Conservation (phyloP, 345 rosid species). For the Ceriops tagal region DNA sequence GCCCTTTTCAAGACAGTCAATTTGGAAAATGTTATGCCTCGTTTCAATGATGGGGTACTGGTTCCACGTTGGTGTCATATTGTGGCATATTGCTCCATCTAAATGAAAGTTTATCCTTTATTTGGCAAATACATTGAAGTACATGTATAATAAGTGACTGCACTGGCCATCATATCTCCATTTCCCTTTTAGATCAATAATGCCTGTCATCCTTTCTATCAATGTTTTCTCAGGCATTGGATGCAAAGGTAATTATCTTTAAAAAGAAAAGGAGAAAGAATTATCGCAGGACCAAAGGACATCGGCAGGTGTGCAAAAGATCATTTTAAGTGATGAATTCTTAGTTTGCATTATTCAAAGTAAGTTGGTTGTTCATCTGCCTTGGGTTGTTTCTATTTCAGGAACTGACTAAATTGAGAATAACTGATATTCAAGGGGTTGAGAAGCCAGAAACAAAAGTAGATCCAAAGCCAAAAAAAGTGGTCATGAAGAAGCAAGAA, state of each 20-base stretch:
- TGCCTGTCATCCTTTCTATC: neutral
- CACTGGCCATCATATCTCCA: neutral
- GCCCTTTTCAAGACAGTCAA: no score
- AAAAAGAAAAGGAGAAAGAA: conserved; percentile 94
- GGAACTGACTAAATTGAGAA: conserved; percentile 94
- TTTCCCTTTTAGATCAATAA: neutral
- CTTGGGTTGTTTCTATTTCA: conserved; percentile 28
- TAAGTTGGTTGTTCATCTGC: neutral
- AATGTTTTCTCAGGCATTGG: conserved; percentile 59
- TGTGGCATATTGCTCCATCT: no score
- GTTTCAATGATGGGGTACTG: no score
- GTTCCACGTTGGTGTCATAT: no score
- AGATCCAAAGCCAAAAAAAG: conserved; percentile 36
- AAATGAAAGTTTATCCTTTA: no score
- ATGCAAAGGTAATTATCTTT: conserved; percentile 88
- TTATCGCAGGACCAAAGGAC: conserved; percentile 82
- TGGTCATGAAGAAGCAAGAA: conserved; percentile 39
- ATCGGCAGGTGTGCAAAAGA: conserved; percentile 62
- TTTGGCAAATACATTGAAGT: neutral
- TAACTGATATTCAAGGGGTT: conserved; percentile 86
- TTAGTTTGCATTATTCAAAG: neutral
- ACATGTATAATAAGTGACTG: neutral
- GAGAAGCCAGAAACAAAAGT: conserved; percentile 52
- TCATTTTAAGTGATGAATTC: conserved; percentile 8
- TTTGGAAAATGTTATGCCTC: no score